Base-by-base conservation (phyloP, 164 flowering plant genomes). In the Echeveria elegans region DNA sequence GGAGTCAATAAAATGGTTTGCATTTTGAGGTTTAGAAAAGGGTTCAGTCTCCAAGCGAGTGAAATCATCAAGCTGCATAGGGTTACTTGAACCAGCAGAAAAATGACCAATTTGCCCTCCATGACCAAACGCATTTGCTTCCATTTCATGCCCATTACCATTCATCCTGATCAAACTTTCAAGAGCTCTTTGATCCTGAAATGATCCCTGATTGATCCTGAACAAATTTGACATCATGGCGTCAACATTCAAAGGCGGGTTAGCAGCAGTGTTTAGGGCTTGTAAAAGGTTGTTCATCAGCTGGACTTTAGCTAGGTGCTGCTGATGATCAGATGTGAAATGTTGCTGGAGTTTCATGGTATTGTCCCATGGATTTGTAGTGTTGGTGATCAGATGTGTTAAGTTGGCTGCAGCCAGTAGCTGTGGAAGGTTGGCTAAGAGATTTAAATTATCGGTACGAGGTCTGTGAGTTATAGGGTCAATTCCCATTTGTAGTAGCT, bases 381-480 rank as follows among this genome's bases (percentile, higher is more conserved):
- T 37, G 66, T 63, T 63, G 65, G 16, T 63, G 65, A 32, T 40
- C 45, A 63, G 66, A 34, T 63, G 66, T 18, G 41, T 63, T 24
- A 63, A 19, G 66, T 63, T 63, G 66, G 66, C 66, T n/a, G 45
- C 66, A 36, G 66, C 66, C 14, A 63, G 45, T n/a, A 63, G 45
- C 30, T 63, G 66, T 5, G 66, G 66, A n/a, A 63, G 66, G 26
- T 40, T 40, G 41, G 80, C 63, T 30, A 79, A 72, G 0, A 77
- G 67, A 45, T 75, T 74, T 10, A 77, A 76, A 62, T 74, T 72
- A 67, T 79, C 82, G 2, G 77, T 70, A 2, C 78, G 77, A 1
- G 81, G 78, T 26, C 77, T 56, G 41, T 87, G 92, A 16, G 88
- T 87, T 4, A 85, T 82, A 0, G 92, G 92, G 70, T 87, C 92